These are phyloP conservation scores for Aspergillus bridgeri DNA, from an alignment of 495 filamentous ascomycete species.

Conservation along the genomic window DNA sequence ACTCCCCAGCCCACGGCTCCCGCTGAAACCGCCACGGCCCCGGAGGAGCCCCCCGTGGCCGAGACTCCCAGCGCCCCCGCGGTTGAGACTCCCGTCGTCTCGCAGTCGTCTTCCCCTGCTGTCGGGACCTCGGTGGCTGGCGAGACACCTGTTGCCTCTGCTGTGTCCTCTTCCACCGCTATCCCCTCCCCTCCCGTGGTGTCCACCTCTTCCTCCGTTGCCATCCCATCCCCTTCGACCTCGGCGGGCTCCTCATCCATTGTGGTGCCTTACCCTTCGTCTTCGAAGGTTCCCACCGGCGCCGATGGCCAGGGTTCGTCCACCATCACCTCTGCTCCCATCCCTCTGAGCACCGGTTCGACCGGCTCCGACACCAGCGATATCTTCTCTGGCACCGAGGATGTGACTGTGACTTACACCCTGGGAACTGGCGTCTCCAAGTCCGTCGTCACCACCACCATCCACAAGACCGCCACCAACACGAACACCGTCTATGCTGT, in stretches of 20 bases:
- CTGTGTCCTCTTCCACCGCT: neutral
- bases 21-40: neutral
- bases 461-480: constrained; percentile 45
- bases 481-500: constrained; percentile 39
- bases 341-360: constrained; percentile 23
- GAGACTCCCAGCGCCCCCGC: constrained; percentile 9
- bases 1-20: constrained; percentile 8
- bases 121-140: neutral
- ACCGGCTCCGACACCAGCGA: constrained; percentile 5
- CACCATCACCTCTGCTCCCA: constrained; percentile 9
- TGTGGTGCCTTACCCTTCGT: constrained; percentile 6
- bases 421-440: constrained; percentile 51
- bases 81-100: neutral
- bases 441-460: constrained; percentile 55
- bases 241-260: neutral
- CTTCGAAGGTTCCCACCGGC: constrained; percentile 7
- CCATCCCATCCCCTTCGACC: constrained; percentile 8
- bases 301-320: constrained; percentile 2
- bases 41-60: constrained; percentile 6
- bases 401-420: constrained; percentile 59
- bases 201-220: constrained; percentile 6
- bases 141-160: neutral
- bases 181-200: neutral
- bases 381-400: constrained; percentile 19
- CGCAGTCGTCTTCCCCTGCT: too few species aligned